Base-by-base conservation (phyloP, 139 green algal genomes). In the Yamagishiella unicocca region DNA sequence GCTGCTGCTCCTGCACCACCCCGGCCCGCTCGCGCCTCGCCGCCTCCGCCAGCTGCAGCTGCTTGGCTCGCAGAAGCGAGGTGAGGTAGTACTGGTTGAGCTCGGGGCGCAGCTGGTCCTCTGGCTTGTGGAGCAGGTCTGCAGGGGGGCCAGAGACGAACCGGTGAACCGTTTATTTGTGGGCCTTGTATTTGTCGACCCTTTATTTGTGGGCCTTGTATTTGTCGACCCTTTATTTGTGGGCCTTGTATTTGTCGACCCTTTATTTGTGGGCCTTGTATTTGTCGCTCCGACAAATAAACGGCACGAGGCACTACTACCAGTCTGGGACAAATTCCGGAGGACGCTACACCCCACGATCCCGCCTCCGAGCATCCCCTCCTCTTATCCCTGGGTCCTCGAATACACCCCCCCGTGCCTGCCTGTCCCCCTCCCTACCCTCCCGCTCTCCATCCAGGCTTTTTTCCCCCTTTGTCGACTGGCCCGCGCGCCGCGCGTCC, bases 61-160 rank as follows among this genome's bases (percentile, higher is more conserved):
- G 80, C 62, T 67, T 55, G 27, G 42, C 43, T 22, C 80, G 42
- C 43, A 86, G 29, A 5, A 86, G 80, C 45, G 40, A 33, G n/a
- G 50, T 62, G 42, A 86, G 43, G 45, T 86, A 86, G 33, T 55
- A 55, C 9, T 38, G 62, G 40, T 64, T 46, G 12, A 86, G 17
- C 21, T 66, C 62, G 7, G 64, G 1, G 14, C 35, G 33, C 35
- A 86, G n/a, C 62, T 77, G 37, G 8, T 53, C 62, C 6, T 66
- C 42, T 5, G 80, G 64, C 80, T 86, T 86, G 55, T 86, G 54
- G 6, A 86, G 80, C 80, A 86, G 64, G 42, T 78, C 80, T 86
- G 62, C 24, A 31, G 19, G 58, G 58, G 58, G 58, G 19, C 12
- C 50, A 12, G 50, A 58, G 17, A 58, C 12, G 50, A 58, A 17